These are phyloP conservation scores for Saprolegnia diclina DNA, from an alignment of 352 stramenopile species.

Conservation along the genomic window DNA sequence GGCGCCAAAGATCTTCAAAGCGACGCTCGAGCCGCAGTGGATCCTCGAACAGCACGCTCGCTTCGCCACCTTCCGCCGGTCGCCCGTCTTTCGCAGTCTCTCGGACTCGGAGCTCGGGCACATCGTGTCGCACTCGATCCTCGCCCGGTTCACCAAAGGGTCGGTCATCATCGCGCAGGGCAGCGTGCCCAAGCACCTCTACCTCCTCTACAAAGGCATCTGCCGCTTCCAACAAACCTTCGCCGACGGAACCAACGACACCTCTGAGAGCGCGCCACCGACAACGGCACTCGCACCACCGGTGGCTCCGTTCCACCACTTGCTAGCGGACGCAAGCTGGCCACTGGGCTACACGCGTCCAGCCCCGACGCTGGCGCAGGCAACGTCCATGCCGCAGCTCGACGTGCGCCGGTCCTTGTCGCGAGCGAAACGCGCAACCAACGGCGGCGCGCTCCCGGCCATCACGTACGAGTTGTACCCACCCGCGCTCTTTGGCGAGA, in stretches of 20 bases:
- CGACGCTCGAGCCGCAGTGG: constrained; percentile 21
- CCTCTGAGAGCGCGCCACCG: background rate
- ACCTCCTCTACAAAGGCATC: constrained; percentile 26
- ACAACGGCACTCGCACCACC: too few relatives aligned
- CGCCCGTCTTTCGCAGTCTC: constrained; percentile 15
- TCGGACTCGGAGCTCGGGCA: constrained; percentile 25
- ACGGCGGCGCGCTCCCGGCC: background rate
- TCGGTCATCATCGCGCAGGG: constrained; percentile 16
- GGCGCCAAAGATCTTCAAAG: constrained; percentile 12
- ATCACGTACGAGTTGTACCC: constrained; percentile 25
- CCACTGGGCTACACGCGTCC: background rate
- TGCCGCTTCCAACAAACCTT: constrained; percentile 26
- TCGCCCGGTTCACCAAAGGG: constrained; percentile 25
- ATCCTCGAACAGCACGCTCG: constrained; percentile 22
- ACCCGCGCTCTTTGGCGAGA: constrained; percentile 25
- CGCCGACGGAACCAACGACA: background rate
- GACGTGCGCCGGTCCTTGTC: background rate
- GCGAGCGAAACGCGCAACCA: background rate
- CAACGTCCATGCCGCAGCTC: background rate
- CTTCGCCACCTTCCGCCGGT: constrained; percentile 14
- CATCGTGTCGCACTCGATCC: constrained; percentile 22
- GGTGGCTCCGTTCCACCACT: constrained; percentile 7
- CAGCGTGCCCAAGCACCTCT: constrained; percentile 8
- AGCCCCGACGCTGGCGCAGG: background rate
- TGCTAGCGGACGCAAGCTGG: constrained; percentile 3